Base-by-base conservation (phyloP, 805 yeast genomes). In the Hyphopichia homilentoma region DNA sequence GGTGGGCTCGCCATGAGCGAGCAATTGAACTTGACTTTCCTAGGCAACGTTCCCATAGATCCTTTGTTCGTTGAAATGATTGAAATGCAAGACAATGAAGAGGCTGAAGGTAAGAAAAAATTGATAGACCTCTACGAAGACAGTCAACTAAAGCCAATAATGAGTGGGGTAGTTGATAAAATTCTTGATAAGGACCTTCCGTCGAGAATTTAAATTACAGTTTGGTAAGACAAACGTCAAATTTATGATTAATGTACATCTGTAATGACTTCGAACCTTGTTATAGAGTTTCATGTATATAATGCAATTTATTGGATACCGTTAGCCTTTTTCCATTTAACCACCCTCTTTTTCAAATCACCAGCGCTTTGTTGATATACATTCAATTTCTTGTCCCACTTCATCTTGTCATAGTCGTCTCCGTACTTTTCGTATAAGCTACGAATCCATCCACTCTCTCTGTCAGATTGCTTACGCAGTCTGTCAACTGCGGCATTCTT, bases 21-120 rank as follows among this genome's bases (percentile, higher is more conserved):
- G 19, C 73, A 75, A 28, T 70, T 77, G 36, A 59, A 66, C 4
- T 60, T 93, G 20, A 75, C 78, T 6, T 88, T 81, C 47, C 61
- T 94, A 41, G 98, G 97, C 0, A 78, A 79, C 33, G 79, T 93
- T 4, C 99, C 99, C 0, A 85, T 93, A 17, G 97, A 93, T 52
- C 97, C 98, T 2, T 71, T 70, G 30, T 93, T 94, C 62, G 90
- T 85, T 22, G 87, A 85, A 45, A 57, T 87, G 68, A 77, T 93
- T n/a, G 99, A 93, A 55, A 66, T 61, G 34, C 81, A 79, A 44
- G 55, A 66, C 29, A 41, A 45, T 16, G 51, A 31, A 66, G 67
- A 35, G 46, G 27, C 21, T 7, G 36, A 30, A 19, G 33, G 37
- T 4, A 55, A 18, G 41, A 41, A 44, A 34, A 48, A 39, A 21